These are phyloP conservation scores for Cylindricascospora bacillispora DNA, from an alignment of 1,139 yeast species.

Conservation along the genomic window DNA sequence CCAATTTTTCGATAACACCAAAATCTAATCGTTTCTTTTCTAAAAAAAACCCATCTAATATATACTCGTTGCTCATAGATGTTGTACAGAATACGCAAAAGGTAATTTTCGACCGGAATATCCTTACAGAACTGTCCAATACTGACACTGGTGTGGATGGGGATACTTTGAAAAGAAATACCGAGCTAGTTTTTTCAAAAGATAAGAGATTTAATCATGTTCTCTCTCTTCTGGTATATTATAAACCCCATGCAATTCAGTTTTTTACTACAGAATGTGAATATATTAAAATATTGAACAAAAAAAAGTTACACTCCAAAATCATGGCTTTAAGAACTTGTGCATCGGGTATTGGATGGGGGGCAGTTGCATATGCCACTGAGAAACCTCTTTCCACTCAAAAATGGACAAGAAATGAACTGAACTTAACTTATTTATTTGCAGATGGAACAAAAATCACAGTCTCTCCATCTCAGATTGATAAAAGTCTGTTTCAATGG, in stretches of 20 bases:
- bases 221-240: slow-evolving; percentile 33
- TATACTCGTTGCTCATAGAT: slow-evolving; percentile 10
- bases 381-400: slow-evolving; percentile 75
- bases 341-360: slow-evolving; percentile 63
- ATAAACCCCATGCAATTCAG: slow-evolving; percentile 15
- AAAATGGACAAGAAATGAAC: slow-evolving; percentile 63
- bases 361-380: slow-evolving; percentile 59
- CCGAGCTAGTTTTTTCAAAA: slow-evolving; percentile 50
- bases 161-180: slow-evolving; percentile 10
- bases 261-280: slow-evolving; percentile 17
- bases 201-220: slow-evolving; percentile 78
- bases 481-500: slow-evolving; percentile 52
- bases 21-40: background rate
- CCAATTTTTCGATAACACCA: background rate
- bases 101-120: slow-evolving; percentile 1
- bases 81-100: slow-evolving; percentile 8
- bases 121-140: slow-evolving; percentile 1
- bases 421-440: slow-evolving; percentile 57
- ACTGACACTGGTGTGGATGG: slow-evolving; percentile 1
- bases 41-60: slow-evolving; percentile 4
- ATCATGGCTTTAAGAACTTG: slow-evolving; percentile 60
- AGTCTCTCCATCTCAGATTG: slow-evolving; percentile 42
- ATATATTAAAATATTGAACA: slow-evolving; percentile 16
- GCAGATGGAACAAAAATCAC: slow-evolving; percentile 59
- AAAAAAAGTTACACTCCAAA: slow-evolving; percentile 53